Percentiles rank a stretch among this genome's conserved stretches.
Conservation (phyloP, 768 basidiomycete species). For the Tremella fuciformis region DNA sequence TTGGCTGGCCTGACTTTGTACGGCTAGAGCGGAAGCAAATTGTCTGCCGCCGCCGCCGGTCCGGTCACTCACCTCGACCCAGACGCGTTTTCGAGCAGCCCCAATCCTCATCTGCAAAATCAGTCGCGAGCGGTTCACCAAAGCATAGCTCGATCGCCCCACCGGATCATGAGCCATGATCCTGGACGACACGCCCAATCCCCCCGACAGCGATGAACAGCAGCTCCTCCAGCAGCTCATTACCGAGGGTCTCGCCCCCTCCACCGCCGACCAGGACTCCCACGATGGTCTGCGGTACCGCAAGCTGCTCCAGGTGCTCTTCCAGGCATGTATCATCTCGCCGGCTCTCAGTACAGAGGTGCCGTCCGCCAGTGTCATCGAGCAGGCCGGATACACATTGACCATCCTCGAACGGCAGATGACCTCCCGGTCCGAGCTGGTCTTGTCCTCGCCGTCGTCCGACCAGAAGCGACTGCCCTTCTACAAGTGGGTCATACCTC, state of each 20-base stretch:
- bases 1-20: no score
- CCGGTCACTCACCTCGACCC: no score
- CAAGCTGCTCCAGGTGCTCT: conserved; percentile 33
- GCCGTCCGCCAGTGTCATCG: background rate
- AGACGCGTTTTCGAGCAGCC: no score
- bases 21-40: background rate
- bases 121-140: background rate
- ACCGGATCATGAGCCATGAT: background rate
- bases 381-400: conserved; percentile 29
- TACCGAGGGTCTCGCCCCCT: conserved; percentile 32
- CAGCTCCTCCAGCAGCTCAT: conserved; percentile 37
- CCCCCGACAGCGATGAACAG: conserved; percentile 11
- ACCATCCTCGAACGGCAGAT: conserved; percentile 31
- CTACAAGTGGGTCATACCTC: conserved; percentile 44
- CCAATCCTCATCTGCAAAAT: no score
- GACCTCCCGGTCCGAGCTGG: conserved; percentile 30
- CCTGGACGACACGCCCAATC: background rate
- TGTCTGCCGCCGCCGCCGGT: background rate
- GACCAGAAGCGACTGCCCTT: conserved; percentile 22
- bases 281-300: conserved; percentile 29
- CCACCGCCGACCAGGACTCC: conserved; percentile 8
- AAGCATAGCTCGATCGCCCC: background rate
- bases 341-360: background rate
- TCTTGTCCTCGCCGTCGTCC: conserved; percentile 3
- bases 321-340: conserved; percentile 34